A percentile compares a stretch with the other conserved stretches of the same genome.
These are phyloP conservation scores for Petunia axillaris DNA, from an alignment of 257 asterid species.

Conservation along the genomic window DNA sequence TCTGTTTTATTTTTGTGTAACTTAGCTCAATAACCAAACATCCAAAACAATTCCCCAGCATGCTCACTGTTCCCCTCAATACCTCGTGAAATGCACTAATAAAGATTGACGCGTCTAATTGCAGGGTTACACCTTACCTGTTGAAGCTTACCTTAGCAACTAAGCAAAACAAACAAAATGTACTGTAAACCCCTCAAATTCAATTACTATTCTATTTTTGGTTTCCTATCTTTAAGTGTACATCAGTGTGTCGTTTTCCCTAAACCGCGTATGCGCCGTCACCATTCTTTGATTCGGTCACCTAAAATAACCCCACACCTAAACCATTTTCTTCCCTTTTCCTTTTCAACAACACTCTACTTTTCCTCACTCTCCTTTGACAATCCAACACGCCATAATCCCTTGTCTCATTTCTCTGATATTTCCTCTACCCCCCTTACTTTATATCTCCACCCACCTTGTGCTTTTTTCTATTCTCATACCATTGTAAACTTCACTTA, in stretches of 20 bases:
- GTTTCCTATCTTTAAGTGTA: too few relatives aligned
- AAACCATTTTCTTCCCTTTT: slow-evolving; percentile 27
- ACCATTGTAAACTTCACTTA: background rate
- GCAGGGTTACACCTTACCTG: too few relatives aligned
- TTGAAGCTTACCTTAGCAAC: slow-evolving; percentile 16
- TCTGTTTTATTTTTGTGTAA: too few relatives aligned
- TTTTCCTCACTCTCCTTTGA: slow-evolving; percentile 46
- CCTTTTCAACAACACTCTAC: background rate
- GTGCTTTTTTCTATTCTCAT: background rate
- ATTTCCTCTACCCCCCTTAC: slow-evolving; percentile 25
- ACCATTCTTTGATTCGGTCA: slow-evolving; percentile 29
- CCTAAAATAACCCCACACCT: slow-evolving; percentile 29
- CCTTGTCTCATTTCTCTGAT: background rate
- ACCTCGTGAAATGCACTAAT: too few relatives aligned
- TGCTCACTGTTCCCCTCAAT: too few relatives aligned
- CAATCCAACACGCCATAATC: slow-evolving; percentile 59
- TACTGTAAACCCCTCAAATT: too few relatives aligned
- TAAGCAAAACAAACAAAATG: background rate
- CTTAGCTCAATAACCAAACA: too few relatives aligned
- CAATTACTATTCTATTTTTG: too few relatives aligned
- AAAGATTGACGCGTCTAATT: background rate
- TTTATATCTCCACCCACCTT: background rate
- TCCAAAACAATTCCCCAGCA: too few relatives aligned
- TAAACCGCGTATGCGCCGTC: slow-evolving; percentile 56
- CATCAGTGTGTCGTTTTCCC: background rate